Evolutionary conservation across 1,139 yeast genomes (phyloP).

Genomic region (Protomyces lactucae-debilis): DNA sequence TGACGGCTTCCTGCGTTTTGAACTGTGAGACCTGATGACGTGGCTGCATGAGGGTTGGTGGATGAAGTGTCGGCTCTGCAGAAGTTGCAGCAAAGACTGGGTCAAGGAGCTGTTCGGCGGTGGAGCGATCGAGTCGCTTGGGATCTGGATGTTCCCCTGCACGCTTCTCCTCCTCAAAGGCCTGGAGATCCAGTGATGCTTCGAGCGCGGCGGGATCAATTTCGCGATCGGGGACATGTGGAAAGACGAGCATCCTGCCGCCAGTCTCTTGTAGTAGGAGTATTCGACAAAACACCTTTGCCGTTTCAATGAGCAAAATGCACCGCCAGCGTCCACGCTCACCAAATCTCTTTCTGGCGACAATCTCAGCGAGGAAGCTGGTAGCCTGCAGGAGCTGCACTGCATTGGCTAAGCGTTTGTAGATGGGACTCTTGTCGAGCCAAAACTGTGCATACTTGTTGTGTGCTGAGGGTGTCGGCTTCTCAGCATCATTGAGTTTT

Average conservation of each 20-base stretch:
- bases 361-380: conserved; percentile 43
- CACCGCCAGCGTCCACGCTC: conserved; percentile 38
- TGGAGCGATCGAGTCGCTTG: background rate
- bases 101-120: background rate
- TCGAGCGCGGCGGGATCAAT: conserved; percentile 37
- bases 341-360: conserved; percentile 37
- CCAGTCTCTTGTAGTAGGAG: conserved; percentile 37
- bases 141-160: conserved; percentile 8
- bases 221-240: conserved; percentile 42
- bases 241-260: conserved; percentile 38
- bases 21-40: conserved; percentile 38
- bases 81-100: background rate
- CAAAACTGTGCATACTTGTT: conserved; percentile 39
- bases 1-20: conserved; percentile 36
- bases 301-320: conserved; percentile 39
- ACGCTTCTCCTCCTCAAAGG: background rate
- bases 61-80: background rate
- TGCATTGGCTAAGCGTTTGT: conserved; percentile 37
- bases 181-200: conserved; percentile 15
- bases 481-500: conserved; percentile 28
- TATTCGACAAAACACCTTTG: conserved; percentile 39
- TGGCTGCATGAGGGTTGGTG: background rate
- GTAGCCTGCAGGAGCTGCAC: conserved; percentile 40
- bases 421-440: conserved; percentile 35
- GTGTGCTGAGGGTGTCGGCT: conserved; percentile 37